Conservation (phyloP, 495 filamentous ascomycete species). For the Durotheca rogersii region DNA sequence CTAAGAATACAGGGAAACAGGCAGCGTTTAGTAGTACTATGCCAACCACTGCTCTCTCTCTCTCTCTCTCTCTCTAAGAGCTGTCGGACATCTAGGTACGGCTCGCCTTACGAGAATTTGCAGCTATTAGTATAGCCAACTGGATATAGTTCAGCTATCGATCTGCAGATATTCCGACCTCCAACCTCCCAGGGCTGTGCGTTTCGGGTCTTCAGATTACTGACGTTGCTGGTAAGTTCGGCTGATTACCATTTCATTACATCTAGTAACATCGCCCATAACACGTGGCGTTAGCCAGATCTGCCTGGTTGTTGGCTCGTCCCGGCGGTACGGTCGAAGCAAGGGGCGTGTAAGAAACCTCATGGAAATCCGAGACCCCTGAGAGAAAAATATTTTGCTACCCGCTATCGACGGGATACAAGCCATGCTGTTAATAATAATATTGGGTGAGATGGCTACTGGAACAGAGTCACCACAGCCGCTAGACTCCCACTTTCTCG, state of each 20-base stretch:
- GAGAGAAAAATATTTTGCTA: neutral
- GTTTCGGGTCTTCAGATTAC: conserved; percentile 3
- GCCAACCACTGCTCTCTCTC: conserved; percentile 1
- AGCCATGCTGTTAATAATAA: neutral
- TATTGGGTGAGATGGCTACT: too few species aligned
- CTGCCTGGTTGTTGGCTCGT: conserved; percentile 3
- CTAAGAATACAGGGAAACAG: conserved; percentile 28
- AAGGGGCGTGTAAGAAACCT: neutral
- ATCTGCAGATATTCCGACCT: conserved; percentile 13
- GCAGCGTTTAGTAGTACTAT: neutral
- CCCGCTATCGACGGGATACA: neutral
- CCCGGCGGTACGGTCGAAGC: conserved; percentile 1
- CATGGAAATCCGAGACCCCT: too few species aligned
- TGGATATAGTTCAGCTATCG: neutral
- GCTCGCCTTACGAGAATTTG: neutral
- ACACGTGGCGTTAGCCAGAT: conserved; percentile 16
- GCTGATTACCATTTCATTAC: neutral
- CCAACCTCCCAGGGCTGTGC: conserved; percentile 6
- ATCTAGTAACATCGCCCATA: conserved; percentile 25
- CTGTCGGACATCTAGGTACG: conserved; percentile 2
- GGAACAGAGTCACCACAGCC: too few species aligned
- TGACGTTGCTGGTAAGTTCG: neutral
- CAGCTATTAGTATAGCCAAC: neutral
- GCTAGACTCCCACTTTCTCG: too few species aligned
- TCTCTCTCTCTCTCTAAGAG: conserved; percentile 10